These are phyloP conservation scores for Coprinellus micaceus DNA, from an alignment of 768 basidiomycete species.

Conservation along the genomic window DNA sequence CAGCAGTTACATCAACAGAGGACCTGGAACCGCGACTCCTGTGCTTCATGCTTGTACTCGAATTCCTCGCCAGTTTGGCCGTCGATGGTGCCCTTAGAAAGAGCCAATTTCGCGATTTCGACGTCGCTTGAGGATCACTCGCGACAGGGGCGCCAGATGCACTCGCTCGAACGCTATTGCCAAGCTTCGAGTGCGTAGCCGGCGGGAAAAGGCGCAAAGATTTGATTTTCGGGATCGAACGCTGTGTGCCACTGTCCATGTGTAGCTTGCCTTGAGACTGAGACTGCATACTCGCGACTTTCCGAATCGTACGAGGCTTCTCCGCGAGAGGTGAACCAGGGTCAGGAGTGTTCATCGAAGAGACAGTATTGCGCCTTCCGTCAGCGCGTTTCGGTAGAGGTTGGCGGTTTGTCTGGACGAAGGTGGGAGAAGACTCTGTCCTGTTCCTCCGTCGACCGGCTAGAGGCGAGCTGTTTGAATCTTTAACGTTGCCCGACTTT, in stretches of 20 bases:
- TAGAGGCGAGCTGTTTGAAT: too few relatives aligned
- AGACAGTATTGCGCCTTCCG: constrained; percentile 5
- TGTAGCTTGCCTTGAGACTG: constrained; percentile 15
- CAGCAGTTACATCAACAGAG: neutral
- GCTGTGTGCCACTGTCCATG: constrained; percentile 7
- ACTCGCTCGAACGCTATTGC: neutral
- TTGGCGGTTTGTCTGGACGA: too few relatives aligned
- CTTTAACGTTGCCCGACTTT: constrained; percentile 5
- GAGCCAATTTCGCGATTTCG: constrained; percentile 4
- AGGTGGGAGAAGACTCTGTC: too few relatives aligned
- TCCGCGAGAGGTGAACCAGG: constrained; percentile 9
- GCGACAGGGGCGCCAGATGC: neutral
- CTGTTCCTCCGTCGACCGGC: too few relatives aligned
- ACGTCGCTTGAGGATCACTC: constrained; percentile 1
- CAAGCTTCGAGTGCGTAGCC: constrained; percentile 3
- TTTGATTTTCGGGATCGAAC: constrained; percentile 24
- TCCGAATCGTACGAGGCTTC: constrained; percentile 32
- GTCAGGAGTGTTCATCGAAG: constrained; percentile 5
- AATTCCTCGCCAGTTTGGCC: neutral
- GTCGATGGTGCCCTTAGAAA: neutral
- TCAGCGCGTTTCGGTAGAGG: neutral
- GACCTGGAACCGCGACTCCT: too few relatives aligned
- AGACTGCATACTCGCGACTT: constrained; percentile 34
- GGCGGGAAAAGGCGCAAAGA: constrained; percentile 23
- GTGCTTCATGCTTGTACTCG: too few relatives aligned